Evolutionary conservation across 2,329 filamentous ascomycete genomes (phyloP).

Genomic region (Periglandula ipomoeae): DNA sequence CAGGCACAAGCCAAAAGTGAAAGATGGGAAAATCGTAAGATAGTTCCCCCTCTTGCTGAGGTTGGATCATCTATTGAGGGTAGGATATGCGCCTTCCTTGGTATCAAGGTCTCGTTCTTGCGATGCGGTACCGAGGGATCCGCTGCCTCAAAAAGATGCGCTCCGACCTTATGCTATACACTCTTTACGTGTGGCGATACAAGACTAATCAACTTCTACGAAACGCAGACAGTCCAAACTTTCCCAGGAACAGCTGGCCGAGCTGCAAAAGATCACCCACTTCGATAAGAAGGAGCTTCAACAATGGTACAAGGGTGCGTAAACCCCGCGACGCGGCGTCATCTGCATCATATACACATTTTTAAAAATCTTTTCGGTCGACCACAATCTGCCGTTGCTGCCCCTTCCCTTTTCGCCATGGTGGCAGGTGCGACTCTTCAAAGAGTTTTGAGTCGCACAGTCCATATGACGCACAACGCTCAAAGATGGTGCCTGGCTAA

Average conservation of each 20-base stretch:
- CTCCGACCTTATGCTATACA: neutral
- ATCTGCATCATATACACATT: neutral
- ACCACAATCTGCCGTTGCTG: too few species aligned
- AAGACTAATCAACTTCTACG: conserved; percentile 14
- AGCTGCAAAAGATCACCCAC: conserved; percentile 93
- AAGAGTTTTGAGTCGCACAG: neutral
- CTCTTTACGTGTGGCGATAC: conserved; percentile 2
- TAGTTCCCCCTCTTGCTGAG: neutral
- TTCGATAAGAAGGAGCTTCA: conserved; percentile 99
- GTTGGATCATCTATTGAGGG: neutral
- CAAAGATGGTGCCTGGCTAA: neutral
- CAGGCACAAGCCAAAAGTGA: neutral
- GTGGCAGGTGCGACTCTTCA: too few species aligned
- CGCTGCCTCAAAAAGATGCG: neutral
- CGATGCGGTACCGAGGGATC: neutral
- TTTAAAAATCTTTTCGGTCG: neutral
- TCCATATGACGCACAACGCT: neutral
- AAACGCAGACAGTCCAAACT: conserved; percentile 85
- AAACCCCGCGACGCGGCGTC: neutral
- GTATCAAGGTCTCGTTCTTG: neutral
- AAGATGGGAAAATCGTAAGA: conserved; percentile 11
- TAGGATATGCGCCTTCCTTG: neutral
- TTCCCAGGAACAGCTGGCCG: conserved; percentile 87
- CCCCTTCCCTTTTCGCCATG: too few species aligned
- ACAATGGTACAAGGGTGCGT: conserved; percentile 96